phyloP scores from a whole-genome alignment of 805 yeast genomes.

The Isabelozyma rhagii region DNA sequence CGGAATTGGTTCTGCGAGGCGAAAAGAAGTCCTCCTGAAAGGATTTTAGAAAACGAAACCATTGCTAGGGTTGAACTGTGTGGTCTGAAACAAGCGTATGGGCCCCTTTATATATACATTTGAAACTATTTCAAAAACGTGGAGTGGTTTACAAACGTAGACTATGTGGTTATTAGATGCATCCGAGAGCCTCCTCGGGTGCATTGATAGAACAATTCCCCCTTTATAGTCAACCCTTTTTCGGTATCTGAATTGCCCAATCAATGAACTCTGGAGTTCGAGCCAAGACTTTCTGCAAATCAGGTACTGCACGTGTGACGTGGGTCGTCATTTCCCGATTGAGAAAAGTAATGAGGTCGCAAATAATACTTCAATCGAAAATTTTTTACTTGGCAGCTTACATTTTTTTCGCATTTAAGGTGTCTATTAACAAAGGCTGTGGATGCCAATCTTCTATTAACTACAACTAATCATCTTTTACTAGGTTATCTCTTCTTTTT shows the following conservation, averaged over 20 bases:
- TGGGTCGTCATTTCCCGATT: neutral
- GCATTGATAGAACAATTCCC: too few species aligned
- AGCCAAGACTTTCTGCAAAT: neutral
- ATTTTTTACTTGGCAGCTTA: too few species aligned
- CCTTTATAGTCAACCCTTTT: too few species aligned
- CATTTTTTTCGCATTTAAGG: too few species aligned
- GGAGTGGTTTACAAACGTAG: neutral
- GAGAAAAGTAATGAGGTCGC: neutral
- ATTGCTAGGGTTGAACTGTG: constrained; percentile 8
- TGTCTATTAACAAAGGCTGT: too few species aligned
- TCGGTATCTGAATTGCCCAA: neutral
- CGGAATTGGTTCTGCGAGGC: constrained; percentile 23
- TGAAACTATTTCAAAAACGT: neutral
- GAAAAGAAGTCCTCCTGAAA: constrained; percentile 28
- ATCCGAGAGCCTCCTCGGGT: too few species aligned
- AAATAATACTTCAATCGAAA: too few species aligned
- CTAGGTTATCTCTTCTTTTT: constrained; percentile 10
- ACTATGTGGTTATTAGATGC: too few species aligned
- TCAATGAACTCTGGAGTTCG: neutral
- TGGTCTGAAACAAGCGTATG: neutral
- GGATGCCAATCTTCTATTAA: too few species aligned
- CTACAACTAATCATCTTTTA: neutral
- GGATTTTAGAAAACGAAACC: constrained; percentile 28
- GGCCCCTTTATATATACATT: too few species aligned
- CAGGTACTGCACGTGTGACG: neutral